phyloP scores from a whole-genome alignment of 1,284 basidiomycete genomes.

The Crucibulum parvulum region DNA sequence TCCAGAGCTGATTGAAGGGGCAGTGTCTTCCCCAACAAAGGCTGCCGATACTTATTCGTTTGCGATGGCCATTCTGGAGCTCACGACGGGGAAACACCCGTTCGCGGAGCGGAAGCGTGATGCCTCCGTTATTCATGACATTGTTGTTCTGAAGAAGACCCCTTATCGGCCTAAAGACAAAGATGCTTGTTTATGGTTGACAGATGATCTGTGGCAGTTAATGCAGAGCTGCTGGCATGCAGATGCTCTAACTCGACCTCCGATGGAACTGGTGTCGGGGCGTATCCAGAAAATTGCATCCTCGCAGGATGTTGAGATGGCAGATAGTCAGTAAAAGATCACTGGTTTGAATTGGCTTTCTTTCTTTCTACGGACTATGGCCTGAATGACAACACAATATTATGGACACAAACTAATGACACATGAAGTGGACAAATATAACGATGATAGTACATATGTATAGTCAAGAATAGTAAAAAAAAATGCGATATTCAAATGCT shows the following conservation, averaged over 20 bases:
- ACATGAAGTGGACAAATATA: no score
- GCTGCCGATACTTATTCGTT: slow-evolving; percentile 61
- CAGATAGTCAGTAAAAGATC: neutral
- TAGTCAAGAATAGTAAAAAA: no score
- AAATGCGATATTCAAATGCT: no score
- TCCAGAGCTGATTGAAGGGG: slow-evolving; percentile 57
- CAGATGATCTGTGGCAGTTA: slow-evolving; percentile 51
- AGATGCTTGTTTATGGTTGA: slow-evolving; percentile 40
- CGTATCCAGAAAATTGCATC: slow-evolving; percentile 6
- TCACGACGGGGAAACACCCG: slow-evolving; percentile 55
- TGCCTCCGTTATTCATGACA: slow-evolving; percentile 52
- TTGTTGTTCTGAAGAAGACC: slow-evolving; percentile 38
- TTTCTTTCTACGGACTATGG: no score
- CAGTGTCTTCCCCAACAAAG: slow-evolving; percentile 44
- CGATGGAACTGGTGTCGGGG: slow-evolving; percentile 40
- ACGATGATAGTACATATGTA: no score
- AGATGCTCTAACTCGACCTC: slow-evolving; percentile 35
- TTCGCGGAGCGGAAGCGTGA: slow-evolving; percentile 54
- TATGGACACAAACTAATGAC: no score
- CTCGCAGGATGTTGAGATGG: neutral
- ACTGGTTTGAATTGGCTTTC: neutral
- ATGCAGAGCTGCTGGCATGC: slow-evolving; percentile 53
- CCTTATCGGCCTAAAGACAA: slow-evolving; percentile 46
- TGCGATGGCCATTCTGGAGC: slow-evolving; percentile 63
- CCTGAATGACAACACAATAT: no score